Base-by-base conservation (phyloP, 805 yeast species). In the Teunomyces aglyptinius region DNA sequence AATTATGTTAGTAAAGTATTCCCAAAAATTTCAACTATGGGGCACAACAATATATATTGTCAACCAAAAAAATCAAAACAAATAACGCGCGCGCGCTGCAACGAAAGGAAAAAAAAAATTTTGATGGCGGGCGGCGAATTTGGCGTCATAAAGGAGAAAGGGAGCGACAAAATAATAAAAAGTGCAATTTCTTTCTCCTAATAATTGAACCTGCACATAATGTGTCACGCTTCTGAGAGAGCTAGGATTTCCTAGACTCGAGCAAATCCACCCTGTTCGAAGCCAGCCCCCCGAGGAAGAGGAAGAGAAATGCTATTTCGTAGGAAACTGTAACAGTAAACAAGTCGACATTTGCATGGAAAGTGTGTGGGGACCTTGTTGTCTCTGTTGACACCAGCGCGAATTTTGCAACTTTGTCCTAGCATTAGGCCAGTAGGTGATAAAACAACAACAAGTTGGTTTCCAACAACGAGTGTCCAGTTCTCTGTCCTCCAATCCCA, bases 241-340 rank as follows among this genome's bases (percentile, higher is more conserved):
- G 28, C 15, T n/a, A 22, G 39, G 24, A 36, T 36, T 36, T 36
- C 39, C 39, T 36, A 22, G 39, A 12, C 39, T 36, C 39, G 39
- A 13, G 27, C 39, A 36, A 36, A 19, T 36, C 39, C 39, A 36
- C 39, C 39, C 13, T 19, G 28, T 36, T 36, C 19, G 39, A 26
- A 26, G 39, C 28, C 39, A 15, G 12, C 39, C 15, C 28, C 18
- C 39, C 19, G n/a, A 15, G 33, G 33, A 31, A 15, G 33, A 31
- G 33, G 8, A 31, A 18, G 16, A 13, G 33, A 31, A 31, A 31
- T 13, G 33, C 33, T 15, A 31, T 31, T 31, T 31, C 15, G 4
- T 15, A 11, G 33, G 11, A 31, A 24, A 19, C 20, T 4, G 16
- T 26, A 36, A n/a, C 38, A 19, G 20, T 16, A 6, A 11, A 16